These are phyloP conservation scores for Saccharomycopsis oosterbeekiorum DNA, from an alignment of 805 yeast genomes.

Conservation along the genomic window DNA sequence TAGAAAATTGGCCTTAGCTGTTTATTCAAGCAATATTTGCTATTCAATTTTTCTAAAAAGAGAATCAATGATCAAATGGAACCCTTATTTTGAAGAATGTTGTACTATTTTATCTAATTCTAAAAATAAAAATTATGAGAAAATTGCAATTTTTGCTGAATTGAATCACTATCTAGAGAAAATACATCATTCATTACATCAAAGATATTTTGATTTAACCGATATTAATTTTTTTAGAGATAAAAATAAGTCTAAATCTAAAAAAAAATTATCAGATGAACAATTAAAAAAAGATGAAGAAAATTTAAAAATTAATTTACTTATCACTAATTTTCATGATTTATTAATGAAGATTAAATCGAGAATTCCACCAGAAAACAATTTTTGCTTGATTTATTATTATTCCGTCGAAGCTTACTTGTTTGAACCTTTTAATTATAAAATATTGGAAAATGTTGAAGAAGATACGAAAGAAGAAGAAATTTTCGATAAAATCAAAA, in stretches of 20 bases:
- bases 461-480: slow-evolving; percentile 1
- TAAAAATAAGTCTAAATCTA: neutral
- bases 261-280: neutral
- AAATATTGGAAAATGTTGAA: slow-evolving; percentile 12
- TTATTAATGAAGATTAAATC: slow-evolving; percentile 33
- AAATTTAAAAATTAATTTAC: neutral
- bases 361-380: slow-evolving; percentile 31
- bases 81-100: slow-evolving; percentile 50
- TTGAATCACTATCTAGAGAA: slow-evolving; percentile 53
- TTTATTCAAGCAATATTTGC: slow-evolving; percentile 54
- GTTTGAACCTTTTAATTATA: slow-evolving; percentile 42
- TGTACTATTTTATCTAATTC: slow-evolving; percentile 37
- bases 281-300: neutral
- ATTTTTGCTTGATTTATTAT: slow-evolving; percentile 39
- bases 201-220: slow-evolving; percentile 25
- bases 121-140: slow-evolving; percentile 24
- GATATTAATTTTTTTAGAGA: neutral
- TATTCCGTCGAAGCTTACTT: slow-evolving; percentile 59
- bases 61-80: slow-evolving; percentile 53
- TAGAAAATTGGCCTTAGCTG: slow-evolving; percentile 42
- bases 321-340: slow-evolving; percentile 37
- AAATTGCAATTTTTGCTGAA: slow-evolving; percentile 49
- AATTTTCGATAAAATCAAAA: neutral
- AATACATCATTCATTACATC: slow-evolving; percentile 42
- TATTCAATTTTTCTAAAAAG: slow-evolving; percentile 59